phyloP scores from a whole-genome alignment of 2,329 filamentous ascomycete species.

The Aspergillus transmontanensis region DNA sequence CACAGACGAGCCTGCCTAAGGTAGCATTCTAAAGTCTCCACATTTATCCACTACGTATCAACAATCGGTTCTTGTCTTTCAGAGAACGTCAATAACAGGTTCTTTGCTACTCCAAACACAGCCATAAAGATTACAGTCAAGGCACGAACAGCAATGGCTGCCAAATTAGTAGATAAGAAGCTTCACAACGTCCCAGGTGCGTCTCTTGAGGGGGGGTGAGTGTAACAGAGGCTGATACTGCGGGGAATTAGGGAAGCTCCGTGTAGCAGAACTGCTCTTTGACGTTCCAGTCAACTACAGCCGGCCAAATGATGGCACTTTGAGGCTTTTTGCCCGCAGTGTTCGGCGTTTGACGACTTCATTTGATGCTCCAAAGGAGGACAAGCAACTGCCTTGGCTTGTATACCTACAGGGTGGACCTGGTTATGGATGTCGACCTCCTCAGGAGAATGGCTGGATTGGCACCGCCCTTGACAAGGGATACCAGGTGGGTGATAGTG shows the following conservation, averaged over 20 bases:
- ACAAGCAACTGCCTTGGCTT: constrained; percentile 59
- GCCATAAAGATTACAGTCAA: background rate
- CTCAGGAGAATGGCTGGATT: constrained; percentile 74
- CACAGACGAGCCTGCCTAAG: background rate
- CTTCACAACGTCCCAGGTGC: constrained; percentile 43
- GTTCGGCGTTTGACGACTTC: constrained; percentile 62
- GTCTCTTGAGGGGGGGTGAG: constrained; percentile 7
- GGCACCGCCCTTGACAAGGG: constrained; percentile 72
- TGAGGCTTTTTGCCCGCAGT: constrained; percentile 78
- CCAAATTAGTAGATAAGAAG: constrained; percentile 41
- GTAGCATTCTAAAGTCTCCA: background rate
- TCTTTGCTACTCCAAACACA: background rate
- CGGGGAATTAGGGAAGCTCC: constrained; percentile 63
- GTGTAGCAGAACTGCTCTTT: constrained; percentile 82
- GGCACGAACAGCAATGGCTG: constrained; percentile 29
- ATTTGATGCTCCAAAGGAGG: constrained; percentile 48
- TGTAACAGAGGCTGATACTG: constrained; percentile 9
- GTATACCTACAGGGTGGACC: constrained; percentile 86
- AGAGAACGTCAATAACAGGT: background rate
- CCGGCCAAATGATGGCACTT: constrained; percentile 59
- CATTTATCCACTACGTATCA: constrained; percentile 1
- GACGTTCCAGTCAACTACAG: constrained; percentile 80
- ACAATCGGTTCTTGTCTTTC: background rate
- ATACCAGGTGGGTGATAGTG: constrained; percentile 64
- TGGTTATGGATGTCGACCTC: constrained; percentile 73